A percentile compares a stretch with the other conserved stretches of the same genome.
These are phyloP conservation scores for Leptographium wingfieldii DNA, from an alignment of 2,329 filamentous ascomycete species.

Conservation along the genomic window DNA sequence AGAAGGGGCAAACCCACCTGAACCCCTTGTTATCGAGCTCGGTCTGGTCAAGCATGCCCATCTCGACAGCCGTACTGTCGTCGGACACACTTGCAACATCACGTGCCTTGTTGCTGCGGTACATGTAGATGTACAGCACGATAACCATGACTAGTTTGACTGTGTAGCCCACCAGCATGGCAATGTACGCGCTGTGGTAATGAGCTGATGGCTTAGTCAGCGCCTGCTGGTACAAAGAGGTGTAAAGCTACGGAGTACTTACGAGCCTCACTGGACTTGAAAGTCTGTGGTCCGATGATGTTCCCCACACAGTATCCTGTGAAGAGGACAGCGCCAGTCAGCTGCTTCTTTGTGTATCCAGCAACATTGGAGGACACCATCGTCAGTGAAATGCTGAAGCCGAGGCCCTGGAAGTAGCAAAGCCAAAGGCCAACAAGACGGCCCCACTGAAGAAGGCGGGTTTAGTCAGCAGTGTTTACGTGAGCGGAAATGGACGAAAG, in stretches of 20 bases:
- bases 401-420: slow-evolving; percentile 12
- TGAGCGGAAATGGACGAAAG: neutral
- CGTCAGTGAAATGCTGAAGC: slow-evolving; percentile 39
- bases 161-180: slow-evolving; percentile 43
- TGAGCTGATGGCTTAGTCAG: slow-evolving; percentile 15
- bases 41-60: slow-evolving; percentile 14
- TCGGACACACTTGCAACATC: slow-evolving; percentile 29
- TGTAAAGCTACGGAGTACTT: neutral
- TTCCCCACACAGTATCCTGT: slow-evolving; percentile 41
- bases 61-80: slow-evolving; percentile 21
- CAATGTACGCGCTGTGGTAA: slow-evolving; percentile 35
- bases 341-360: slow-evolving; percentile 42
- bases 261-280: slow-evolving; percentile 32
- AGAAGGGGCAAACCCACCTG: slow-evolving; percentile 4
- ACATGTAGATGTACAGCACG: slow-evolving; percentile 43
- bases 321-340: slow-evolving; percentile 37
- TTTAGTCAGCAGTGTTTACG: neutral
- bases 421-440: slow-evolving; percentile 44
- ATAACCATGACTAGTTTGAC: slow-evolving; percentile 37
- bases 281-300: slow-evolving; percentile 41
- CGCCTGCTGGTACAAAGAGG: too few species aligned
- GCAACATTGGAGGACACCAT: slow-evolving; percentile 40
- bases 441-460: slow-evolving; percentile 28
- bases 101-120: slow-evolving; percentile 36
- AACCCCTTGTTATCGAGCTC: slow-evolving; percentile 18